A percentile compares a stretch with the other conserved stretches of the same genome.
phyloP scores from a whole-genome alignment of 495 filamentous ascomycete genomes.

The Hamigera avellanea region DNA sequence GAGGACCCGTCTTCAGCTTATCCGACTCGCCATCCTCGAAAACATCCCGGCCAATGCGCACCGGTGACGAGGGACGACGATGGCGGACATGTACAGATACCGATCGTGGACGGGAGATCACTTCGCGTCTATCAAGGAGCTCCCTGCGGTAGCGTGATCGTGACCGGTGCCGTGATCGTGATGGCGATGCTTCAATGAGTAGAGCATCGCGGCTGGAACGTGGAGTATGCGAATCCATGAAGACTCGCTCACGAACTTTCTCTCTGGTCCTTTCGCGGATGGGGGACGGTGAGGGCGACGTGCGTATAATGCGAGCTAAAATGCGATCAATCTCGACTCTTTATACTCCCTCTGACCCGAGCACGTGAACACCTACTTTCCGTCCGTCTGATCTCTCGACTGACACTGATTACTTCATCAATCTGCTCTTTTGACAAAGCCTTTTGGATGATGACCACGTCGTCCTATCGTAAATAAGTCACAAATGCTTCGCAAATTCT shows the following conservation, averaged over 20 bases:
- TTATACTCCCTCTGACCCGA: neutral
- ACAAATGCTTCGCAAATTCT: no score
- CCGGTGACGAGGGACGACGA: constrained; percentile 23
- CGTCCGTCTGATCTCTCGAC: constrained; percentile 46
- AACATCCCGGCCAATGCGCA: constrained; percentile 13
- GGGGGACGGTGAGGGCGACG: constrained; percentile 14
- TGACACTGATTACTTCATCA: constrained; percentile 72
- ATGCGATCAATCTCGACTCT: neutral
- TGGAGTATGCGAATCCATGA: constrained; percentile 17
- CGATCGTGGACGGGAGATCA: constrained; percentile 26
- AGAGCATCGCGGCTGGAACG: constrained; percentile 16
- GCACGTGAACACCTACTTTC: constrained; percentile 21
- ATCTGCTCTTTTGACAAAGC: constrained; percentile 84
- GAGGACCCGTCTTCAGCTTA: constrained; percentile 34
- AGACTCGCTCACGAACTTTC: constrained; percentile 16
- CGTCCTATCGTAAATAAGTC: constrained; percentile 38
- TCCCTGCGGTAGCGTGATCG: constrained; percentile 12
- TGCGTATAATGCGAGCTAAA: constrained; percentile 17
- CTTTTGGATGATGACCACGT: constrained; percentile 63
- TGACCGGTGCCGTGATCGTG: constrained; percentile 16
- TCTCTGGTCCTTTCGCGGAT: constrained; percentile 12
- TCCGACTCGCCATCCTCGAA: constrained; percentile 32
- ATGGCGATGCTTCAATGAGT: constrained; percentile 21
- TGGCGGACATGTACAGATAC: constrained; percentile 25
- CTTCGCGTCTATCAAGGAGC: constrained; percentile 14